A percentile compares a stretch with the other conserved stretches of the same genome.
Evolutionary conservation across 495 filamentous ascomycete species (phyloP).

Genomic region (Tuber borchii): DNA sequence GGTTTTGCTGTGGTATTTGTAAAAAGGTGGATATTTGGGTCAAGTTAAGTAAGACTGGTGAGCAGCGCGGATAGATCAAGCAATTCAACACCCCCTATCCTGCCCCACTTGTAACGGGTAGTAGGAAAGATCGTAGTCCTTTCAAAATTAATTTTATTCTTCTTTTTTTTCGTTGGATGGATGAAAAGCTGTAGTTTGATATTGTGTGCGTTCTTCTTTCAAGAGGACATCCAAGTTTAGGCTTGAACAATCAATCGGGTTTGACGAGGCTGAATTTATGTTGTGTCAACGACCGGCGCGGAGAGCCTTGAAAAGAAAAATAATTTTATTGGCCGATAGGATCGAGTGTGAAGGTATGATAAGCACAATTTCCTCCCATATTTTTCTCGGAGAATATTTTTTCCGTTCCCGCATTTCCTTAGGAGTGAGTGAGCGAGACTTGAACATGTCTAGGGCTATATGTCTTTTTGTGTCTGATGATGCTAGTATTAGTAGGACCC

Average conservation of each 20-base stretch:
- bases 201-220: not conserved
- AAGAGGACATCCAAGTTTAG: not conserved
- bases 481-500: not conserved
- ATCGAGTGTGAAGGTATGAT: not conserved
- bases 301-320: not conserved
- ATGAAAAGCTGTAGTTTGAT: not conserved
- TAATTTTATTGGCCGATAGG: not conserved
- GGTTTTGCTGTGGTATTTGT: not conserved
- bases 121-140: not conserved
- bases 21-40: not conserved
- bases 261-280: not conserved
- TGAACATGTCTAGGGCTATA: not conserved
- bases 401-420: not conserved
- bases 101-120: not conserved
- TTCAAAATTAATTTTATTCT: not conserved
- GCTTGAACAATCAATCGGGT: not conserved
- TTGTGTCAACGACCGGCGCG: not conserved
- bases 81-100: not conserved
- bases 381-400: not conserved
- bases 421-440: not conserved
- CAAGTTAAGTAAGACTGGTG: not conserved
- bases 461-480: not conserved
- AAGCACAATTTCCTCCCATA: not conserved
- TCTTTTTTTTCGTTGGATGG: not conserved
- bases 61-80: not conserved